Conservation (phyloP, 495 filamentous ascomycete species). For the Bacidia rubella region DNA sequence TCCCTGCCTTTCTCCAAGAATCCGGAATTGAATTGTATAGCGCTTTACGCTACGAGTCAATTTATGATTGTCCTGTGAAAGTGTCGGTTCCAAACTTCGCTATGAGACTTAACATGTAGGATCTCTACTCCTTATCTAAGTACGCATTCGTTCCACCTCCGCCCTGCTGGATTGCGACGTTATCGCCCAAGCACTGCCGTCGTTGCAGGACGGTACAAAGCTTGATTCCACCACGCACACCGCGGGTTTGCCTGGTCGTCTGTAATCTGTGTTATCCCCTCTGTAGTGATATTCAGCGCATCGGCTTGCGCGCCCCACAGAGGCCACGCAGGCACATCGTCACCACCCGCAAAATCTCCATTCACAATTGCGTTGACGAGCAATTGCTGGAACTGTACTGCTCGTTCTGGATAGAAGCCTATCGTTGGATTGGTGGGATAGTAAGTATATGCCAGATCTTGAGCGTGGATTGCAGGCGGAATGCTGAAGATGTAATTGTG, state of each 20-base stretch:
- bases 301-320: background rate
- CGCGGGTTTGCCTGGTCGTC: background rate
- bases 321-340: background rate
- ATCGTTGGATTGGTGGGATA: slow-evolving; percentile 6
- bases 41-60: too few relatives aligned
- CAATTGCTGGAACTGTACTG: background rate
- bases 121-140: too few relatives aligned
- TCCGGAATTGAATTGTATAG: too few relatives aligned
- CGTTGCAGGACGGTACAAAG: background rate
- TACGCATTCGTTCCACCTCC: too few relatives aligned
- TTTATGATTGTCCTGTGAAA: too few relatives aligned
- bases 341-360: background rate
- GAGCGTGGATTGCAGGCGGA: slow-evolving; percentile 8
- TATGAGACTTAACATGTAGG: too few relatives aligned
- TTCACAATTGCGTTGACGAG: slow-evolving; percentile 1
- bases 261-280: background rate
- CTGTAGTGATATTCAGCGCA: background rate
- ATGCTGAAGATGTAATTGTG: slow-evolving; percentile 14
- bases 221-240: background rate
- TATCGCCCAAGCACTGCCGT: background rate
- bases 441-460: slow-evolving; percentile 13
- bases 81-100: too few relatives aligned
- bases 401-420: background rate
- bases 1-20: too few relatives aligned
- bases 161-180: background rate